Base-by-base conservation (phyloP, 1,284 basidiomycete species). In the Anthracocystis setariae region DNA sequence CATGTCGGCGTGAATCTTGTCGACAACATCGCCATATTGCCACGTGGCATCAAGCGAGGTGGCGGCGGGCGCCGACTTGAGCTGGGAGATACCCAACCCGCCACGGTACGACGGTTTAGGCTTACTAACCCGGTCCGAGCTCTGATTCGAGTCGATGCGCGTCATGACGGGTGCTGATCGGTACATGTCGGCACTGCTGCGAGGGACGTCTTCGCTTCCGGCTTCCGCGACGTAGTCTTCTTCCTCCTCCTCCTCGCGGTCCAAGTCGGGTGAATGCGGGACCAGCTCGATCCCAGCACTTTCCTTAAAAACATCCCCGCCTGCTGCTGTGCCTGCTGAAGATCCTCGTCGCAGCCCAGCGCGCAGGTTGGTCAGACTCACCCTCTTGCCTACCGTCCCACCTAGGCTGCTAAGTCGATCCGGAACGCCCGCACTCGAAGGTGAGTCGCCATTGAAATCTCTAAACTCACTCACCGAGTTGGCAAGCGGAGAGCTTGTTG, bases 151-250 rank as follows among this genome's bases (percentile, higher is more conserved):
- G 20, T 42, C 20, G 40, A 18, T 21, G 18, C 40, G 40, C 21
- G 18, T 13, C 29, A 29, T 29, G 40, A 23, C 17, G 9, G n/a
- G 42, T 0, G 32, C 12, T 10, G 24, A 24, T 25, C 56, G 51
- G 35, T 70, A 70, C 15, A 45, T 45, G 38, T 70, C 67, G 1
- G 67, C 67, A 25, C 67, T 70, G 44, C 67, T 70, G 4, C 61
- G 27, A 3, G 60, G 60, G 0, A 46, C 60, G 20, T 63, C 29
- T 12, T 29, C 29, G 29, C 29, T 29, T 12, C 29, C 12, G 29
- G 5, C 48, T 21, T 29, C 17, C 20, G 50, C 21, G 35, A 32
- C 13, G 9, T 12, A 25, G 12, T 15, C 33, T 20, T 27, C 5
- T 18, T 29, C 38, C 8, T 18, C 25, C 8, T 37, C 50, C 5